A percentile compares a stretch with the other conserved stretches of the same genome.
phyloP scores from a whole-genome alignment of 2,329 filamentous ascomycete species.

The Aspergillus pseudoglaucus region DNA sequence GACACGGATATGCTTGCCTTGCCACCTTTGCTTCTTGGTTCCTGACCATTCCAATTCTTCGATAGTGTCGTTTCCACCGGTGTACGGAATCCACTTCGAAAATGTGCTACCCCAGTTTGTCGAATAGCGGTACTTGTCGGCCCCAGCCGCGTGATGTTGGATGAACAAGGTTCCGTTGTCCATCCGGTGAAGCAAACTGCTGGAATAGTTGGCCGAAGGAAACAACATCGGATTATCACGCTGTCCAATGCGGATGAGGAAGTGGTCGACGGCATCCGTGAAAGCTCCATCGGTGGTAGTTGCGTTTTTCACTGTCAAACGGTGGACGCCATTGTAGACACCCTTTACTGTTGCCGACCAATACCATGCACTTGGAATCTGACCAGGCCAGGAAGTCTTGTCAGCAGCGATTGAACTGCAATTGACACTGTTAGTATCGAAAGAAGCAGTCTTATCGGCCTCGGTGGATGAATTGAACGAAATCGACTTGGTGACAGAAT shows the following conservation, averaged over 20 bases:
- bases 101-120: constrained; percentile 56
- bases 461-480: constrained; percentile 49
- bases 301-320: constrained; percentile 51
- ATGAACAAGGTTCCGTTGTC: constrained; percentile 43
- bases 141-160: constrained; percentile 55
- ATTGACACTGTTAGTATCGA: constrained; percentile 40
- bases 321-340: constrained; percentile 56
- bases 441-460: constrained; percentile 34
- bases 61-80: constrained; percentile 46
- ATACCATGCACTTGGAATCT: constrained; percentile 49
- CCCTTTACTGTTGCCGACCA: constrained; percentile 49
- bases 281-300: constrained; percentile 36
- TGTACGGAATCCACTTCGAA: constrained; percentile 53
- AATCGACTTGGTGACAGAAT: constrained; percentile 46
- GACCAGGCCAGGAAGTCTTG: constrained; percentile 40
- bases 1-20: constrained; percentile 55
- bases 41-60: constrained; percentile 50
- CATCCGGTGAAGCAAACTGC: constrained; percentile 44
- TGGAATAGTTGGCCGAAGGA: constrained; percentile 54
- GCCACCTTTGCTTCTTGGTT: constrained; percentile 53
- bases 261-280: constrained; percentile 53
- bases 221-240: constrained; percentile 56
- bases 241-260: constrained; percentile 56
- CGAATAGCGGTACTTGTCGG: constrained; percentile 57
- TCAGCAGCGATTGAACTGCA: constrained; percentile 39